Conservation (phyloP, 768 basidiomycete species). For the Phaffia australis region DNA sequence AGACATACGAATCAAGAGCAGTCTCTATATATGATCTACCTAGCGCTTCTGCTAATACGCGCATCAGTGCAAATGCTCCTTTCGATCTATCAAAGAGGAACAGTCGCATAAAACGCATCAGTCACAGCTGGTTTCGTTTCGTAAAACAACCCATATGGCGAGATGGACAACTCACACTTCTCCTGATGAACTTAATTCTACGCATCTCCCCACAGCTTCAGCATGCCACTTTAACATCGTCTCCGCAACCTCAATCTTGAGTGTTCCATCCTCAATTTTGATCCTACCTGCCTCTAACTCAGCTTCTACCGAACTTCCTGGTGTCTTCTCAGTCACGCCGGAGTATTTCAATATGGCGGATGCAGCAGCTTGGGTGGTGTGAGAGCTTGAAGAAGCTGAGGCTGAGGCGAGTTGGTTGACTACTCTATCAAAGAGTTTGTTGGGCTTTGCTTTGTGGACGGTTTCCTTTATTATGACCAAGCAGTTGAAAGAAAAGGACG, state of each 20-base stretch:
- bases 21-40: constrained; percentile 74
- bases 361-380: constrained; percentile 71
- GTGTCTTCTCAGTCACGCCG: constrained; percentile 51
- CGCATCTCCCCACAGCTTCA: constrained; percentile 86
- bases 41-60: constrained; percentile 76
- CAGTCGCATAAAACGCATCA: not conserved
- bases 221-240: constrained; percentile 96
- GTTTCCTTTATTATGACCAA: constrained; percentile 42
- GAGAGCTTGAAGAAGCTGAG: constrained; percentile 38
- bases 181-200: constrained; percentile 67
- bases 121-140: constrained; percentile 17
- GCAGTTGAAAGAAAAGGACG: too few species aligned
- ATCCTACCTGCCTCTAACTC: constrained; percentile 41
- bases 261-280: constrained; percentile 64
- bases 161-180: constrained; percentile 59
- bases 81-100: constrained; percentile 54
- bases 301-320: constrained; percentile 48
- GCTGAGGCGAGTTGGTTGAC: constrained; percentile 77
- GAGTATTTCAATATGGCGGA: constrained; percentile 75
- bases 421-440: constrained; percentile 72
- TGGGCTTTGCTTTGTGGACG: constrained; percentile 48
- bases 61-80: constrained; percentile 69
- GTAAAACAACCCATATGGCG: not conserved
- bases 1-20: constrained; percentile 84
- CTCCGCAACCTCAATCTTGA: constrained; percentile 67